phyloP scores from a whole-genome alignment of 2,329 filamentous ascomycete species.

The Sarocladium oryzae region DNA sequence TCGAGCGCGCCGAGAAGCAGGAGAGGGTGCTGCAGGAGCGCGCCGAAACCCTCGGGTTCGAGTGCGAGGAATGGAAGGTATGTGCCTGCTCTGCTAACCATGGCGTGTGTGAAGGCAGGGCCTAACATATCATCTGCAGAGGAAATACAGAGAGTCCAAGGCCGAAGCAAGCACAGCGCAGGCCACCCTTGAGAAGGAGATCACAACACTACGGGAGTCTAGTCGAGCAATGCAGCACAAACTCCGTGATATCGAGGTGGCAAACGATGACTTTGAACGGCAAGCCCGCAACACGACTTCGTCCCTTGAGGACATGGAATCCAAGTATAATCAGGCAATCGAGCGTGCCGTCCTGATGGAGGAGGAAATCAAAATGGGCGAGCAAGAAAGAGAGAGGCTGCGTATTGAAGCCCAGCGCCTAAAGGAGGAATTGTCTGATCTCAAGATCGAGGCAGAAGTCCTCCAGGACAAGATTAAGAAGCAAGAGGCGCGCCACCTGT shows the following conservation, averaged over 20 bases:
- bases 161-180: conserved; percentile 79
- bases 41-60: conserved; percentile 75
- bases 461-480: conserved; percentile 89
- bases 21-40: conserved; percentile 82
- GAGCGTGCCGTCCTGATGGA: conserved; percentile 90
- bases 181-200: conserved; percentile 85
- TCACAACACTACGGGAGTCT: conserved; percentile 80
- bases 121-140: conserved; percentile 39
- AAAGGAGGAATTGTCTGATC: conserved; percentile 83
- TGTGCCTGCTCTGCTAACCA: conserved; percentile 19
- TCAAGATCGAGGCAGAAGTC: conserved; percentile 93
- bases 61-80: conserved; percentile 98
- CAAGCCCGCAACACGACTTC: conserved; percentile 94
- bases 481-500: conserved; percentile 51
- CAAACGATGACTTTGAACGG: conserved; percentile 96
- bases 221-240: conserved; percentile 77
- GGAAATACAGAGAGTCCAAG: conserved; percentile 95
- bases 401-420: conserved; percentile 88
- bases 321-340: conserved; percentile 92
- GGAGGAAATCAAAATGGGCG: conserved; percentile 84
- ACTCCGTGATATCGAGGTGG: conserved; percentile 91
- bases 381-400: conserved; percentile 83
- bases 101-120: neutral
- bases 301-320: conserved; percentile 92
- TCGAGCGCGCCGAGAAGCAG: conserved; percentile 90